These are phyloP conservation scores for Cardamine chenopodiifolia DNA, from an alignment of 345 rosid species.

Conservation along the genomic window DNA sequence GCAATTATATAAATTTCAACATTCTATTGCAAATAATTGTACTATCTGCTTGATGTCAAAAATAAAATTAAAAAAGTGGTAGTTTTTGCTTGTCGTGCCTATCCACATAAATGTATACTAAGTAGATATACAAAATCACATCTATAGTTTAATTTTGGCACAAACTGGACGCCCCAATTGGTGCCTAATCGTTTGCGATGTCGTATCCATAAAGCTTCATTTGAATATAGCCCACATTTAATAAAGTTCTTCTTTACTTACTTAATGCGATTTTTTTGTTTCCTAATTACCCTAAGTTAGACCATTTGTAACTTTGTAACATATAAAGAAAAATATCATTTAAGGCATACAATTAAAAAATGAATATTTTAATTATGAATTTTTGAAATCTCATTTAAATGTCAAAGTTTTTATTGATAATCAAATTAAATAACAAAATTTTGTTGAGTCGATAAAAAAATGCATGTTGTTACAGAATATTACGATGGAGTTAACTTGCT, in stretches of 20 bases:
- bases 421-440: too few species aligned
- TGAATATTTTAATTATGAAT: too few species aligned
- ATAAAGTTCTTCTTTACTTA: conserved; percentile 4
- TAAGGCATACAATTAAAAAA: too few species aligned
- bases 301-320: background rate
- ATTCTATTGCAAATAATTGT: background rate
- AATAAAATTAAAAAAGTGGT: background rate
- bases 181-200: conserved; percentile 31
- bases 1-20: background rate
- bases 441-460: too few species aligned
- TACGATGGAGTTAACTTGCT: too few species aligned
- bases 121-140: background rate
- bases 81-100: conserved; percentile 10
- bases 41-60: background rate
- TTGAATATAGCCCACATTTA: conserved; percentile 5
- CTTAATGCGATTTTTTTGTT: background rate
- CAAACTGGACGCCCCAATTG: conserved; percentile 31
- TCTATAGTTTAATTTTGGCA: conserved; percentile 14
- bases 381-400: too few species aligned
- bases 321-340: background rate
- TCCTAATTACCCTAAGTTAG: conserved; percentile 15
- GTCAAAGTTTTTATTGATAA: too few species aligned
- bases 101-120: conserved; percentile 13
- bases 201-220: conserved; percentile 21
- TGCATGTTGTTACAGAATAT: too few species aligned